Evolutionary conservation across 768 basidiomycete species (phyloP).

Genomic region (Pisolithus orientalis): DNA sequence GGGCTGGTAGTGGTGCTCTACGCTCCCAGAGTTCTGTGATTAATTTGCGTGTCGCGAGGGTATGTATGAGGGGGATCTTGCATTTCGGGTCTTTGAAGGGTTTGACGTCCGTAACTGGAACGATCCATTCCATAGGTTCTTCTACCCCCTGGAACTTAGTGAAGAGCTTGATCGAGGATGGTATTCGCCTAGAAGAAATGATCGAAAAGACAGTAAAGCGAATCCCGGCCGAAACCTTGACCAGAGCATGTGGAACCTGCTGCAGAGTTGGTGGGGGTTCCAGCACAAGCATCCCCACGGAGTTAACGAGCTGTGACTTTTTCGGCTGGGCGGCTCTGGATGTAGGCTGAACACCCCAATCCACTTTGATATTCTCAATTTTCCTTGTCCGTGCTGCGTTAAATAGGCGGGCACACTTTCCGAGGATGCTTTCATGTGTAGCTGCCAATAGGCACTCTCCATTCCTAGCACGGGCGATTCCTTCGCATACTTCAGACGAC

Average conservation of each 20-base stretch:
- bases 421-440: conserved; percentile 38
- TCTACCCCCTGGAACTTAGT: conserved; percentile 22
- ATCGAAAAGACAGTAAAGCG: conserved; percentile 32
- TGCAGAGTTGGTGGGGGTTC: conserved; percentile 29
- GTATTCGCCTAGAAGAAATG: conserved; percentile 15
- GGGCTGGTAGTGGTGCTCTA: conserved; percentile 21
- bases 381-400: conserved; percentile 43
- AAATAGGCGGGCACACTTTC: conserved; percentile 45
- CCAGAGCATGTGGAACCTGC: conserved; percentile 29
- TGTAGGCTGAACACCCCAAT: conserved; percentile 36
- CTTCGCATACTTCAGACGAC: conserved; percentile 46
- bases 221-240: conserved; percentile 26
- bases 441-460: conserved; percentile 45
- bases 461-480: conserved; percentile 49
- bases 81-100: conserved; percentile 19
- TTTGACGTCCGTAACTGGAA: conserved; percentile 21
- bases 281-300: conserved; percentile 12
- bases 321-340: not conserved
- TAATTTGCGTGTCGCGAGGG: conserved; percentile 46
- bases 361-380: conserved; percentile 39
- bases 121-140: conserved; percentile 9
- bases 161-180: conserved; percentile 20
- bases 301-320: conserved; percentile 6
- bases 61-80: conserved; percentile 38
- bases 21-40: conserved; percentile 45